A percentile compares a stretch with the other conserved stretches of the same genome.
Conservation (phyloP, 108 stramenopile species). For the Skeletonema menzelii region DNA sequence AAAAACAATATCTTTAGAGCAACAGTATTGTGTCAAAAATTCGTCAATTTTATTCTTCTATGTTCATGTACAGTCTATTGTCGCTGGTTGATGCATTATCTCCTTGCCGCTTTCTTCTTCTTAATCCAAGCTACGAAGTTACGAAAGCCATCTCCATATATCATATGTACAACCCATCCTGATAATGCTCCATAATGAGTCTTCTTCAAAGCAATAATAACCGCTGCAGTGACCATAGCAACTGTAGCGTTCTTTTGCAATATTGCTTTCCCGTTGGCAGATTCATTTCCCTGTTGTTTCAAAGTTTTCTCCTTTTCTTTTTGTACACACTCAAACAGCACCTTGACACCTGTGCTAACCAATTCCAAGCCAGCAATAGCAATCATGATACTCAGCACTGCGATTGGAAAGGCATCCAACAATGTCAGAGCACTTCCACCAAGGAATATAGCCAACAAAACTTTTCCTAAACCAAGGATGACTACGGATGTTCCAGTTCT, state of each 20-base stretch:
- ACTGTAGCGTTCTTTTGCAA: constrained; percentile 48
- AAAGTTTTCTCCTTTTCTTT: constrained; percentile 22
- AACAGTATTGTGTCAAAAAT: too few species aligned
- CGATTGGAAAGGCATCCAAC: constrained; percentile 71
- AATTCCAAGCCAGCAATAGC: constrained; percentile 79
- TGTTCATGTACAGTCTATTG: background rate
- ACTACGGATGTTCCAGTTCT: constrained; percentile 79
- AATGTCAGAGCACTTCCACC: constrained; percentile 57
- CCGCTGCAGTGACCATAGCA: constrained; percentile 60
- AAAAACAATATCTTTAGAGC: too few species aligned
- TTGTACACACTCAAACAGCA: constrained; percentile 37
- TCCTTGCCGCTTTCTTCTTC: constrained; percentile 8
- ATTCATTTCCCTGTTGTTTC: background rate
- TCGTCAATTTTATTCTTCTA: background rate
- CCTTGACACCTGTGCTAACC: constrained; percentile 57
- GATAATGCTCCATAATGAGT: constrained; percentile 71
- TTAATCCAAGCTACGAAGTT: constrained; percentile 35
- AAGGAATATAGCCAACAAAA: constrained; percentile 63
- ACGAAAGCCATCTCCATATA: constrained; percentile 52
- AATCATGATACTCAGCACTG: constrained; percentile 75
- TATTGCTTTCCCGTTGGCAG: constrained; percentile 11
- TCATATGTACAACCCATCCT: constrained; percentile 68
- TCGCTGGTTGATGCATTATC: background rate
- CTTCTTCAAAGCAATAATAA: constrained; percentile 65
- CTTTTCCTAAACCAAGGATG: constrained; percentile 66